phyloP scores from a whole-genome alignment of 2,329 filamentous ascomycete species.

The Verticillium alfalfae region DNA sequence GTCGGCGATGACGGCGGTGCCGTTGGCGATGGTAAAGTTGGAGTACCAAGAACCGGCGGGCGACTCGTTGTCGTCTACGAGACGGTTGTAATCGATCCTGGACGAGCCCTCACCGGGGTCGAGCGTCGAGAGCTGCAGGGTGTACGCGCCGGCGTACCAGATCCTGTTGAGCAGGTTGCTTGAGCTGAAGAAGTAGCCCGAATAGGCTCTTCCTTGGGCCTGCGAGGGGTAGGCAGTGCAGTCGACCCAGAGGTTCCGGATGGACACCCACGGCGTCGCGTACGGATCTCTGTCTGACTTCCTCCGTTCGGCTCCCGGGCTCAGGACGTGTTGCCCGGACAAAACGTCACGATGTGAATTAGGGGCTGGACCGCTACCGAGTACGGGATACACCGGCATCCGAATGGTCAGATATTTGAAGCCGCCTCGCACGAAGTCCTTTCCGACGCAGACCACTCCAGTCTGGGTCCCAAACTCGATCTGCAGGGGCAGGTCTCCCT shows the following conservation, averaged over 20 bases:
- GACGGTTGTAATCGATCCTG: conserved; percentile 25
- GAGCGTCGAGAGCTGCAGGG: conserved; percentile 26
- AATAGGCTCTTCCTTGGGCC: conserved; percentile 41
- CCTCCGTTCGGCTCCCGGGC: background rate
- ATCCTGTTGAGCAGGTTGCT: conserved; percentile 38
- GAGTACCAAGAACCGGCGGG: conserved; percentile 26
- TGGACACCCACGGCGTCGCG: conserved; percentile 20
- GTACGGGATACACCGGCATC: conserved; percentile 27
- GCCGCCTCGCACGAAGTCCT: conserved; percentile 27
- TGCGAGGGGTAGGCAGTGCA: conserved; percentile 32
- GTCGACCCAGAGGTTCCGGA: conserved; percentile 29
- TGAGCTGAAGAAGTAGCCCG: conserved; percentile 36
- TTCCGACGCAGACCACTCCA: conserved; percentile 24
- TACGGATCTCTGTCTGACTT: conserved; percentile 7
- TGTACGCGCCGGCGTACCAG: conserved; percentile 36
- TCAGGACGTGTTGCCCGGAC: conserved; percentile 12
- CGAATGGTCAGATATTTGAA: conserved; percentile 37
- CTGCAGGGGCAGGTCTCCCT: conserved; percentile 16
- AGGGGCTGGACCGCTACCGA: conserved; percentile 6
- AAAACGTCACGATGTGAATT: background rate
- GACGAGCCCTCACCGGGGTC: conserved; percentile 26
- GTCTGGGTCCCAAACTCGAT: conserved; percentile 19
- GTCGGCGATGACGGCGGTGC: conserved; percentile 31
- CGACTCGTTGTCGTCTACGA: conserved; percentile 22
- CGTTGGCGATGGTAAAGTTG: conserved; percentile 22